These are phyloP conservation scores for Lactarius hatsudake DNA, from an alignment of 768 basidiomycete genomes.

Conservation along the genomic window DNA sequence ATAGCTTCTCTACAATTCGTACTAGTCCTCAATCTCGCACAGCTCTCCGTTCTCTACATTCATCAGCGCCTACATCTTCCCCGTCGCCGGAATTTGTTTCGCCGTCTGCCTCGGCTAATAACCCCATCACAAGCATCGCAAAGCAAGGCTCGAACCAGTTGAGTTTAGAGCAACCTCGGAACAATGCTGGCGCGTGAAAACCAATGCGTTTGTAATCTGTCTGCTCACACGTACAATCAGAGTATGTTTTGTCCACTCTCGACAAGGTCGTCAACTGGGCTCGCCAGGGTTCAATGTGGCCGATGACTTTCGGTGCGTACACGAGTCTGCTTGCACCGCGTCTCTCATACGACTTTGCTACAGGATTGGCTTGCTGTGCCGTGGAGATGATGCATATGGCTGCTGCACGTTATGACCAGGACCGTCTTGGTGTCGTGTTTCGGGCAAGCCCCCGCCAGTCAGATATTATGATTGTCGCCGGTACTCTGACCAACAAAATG, in stretches of 20 bases:
- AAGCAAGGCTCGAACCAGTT: slow-evolving; percentile 78
- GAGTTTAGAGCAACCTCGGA: slow-evolving; percentile 84
- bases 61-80: slow-evolving; percentile 43
- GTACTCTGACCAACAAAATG: slow-evolving; percentile 99
- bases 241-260: slow-evolving; percentile 93
- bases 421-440: slow-evolving; percentile 95
- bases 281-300: slow-evolving; percentile 98
- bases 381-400: slow-evolving; percentile 99
- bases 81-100: slow-evolving; percentile 42
- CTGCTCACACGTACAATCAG: slow-evolving; percentile 39
- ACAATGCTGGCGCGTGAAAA: slow-evolving; percentile 70
- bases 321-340: not conserved
- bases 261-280: slow-evolving; percentile 99
- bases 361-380: slow-evolving; percentile 96
- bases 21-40: not conserved
- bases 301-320: slow-evolving; percentile 87
- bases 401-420: slow-evolving; percentile 97
- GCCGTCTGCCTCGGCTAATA: slow-evolving; percentile 41
- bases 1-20: not conserved
- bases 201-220: not conserved
- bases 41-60: slow-evolving; percentile 58
- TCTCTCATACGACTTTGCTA: not conserved
- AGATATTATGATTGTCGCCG: slow-evolving; percentile 99
- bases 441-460: slow-evolving; percentile 98
- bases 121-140: slow-evolving; percentile 70